Conservation (phyloP, 371 early-diverging fungal species). For the Mortierella sp. region DNA sequence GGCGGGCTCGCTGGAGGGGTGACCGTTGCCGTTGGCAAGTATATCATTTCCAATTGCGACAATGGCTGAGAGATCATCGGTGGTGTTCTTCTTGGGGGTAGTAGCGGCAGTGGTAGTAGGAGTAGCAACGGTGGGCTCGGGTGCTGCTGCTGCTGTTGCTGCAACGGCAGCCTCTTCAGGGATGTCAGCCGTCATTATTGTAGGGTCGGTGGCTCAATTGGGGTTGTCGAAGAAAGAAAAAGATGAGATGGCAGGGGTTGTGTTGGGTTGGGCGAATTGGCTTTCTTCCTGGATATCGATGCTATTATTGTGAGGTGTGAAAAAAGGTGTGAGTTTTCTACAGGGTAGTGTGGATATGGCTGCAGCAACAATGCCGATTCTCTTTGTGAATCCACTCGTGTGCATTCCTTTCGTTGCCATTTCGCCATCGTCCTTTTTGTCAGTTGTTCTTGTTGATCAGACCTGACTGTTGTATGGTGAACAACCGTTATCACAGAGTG, state of each 20-base stretch:
- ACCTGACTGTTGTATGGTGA: neutral
- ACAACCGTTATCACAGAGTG: neutral
- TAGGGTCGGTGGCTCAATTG: neutral
- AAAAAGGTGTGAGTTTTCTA: neutral
- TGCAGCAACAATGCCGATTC: neutral
- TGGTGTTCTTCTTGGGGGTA: conserved; percentile 6
- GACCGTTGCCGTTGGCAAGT: conserved; percentile 31
- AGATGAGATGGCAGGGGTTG: neutral
- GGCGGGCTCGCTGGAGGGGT: conserved; percentile 15
- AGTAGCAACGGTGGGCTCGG: neutral
- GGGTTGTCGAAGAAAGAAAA: neutral
- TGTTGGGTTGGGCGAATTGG: neutral
- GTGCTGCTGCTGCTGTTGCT: neutral
- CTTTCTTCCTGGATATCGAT: neutral
- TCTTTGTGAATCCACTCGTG: neutral
- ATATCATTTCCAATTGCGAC: conserved; percentile 55
- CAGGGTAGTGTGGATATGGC: neutral
- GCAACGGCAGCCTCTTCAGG: conserved; percentile 1
- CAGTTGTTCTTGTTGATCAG: neutral
- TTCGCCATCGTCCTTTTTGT: neutral
- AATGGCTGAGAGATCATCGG: conserved; percentile 33
- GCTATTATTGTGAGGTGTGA: neutral
- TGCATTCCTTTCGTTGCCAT: neutral
- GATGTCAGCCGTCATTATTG: conserved; percentile 7
- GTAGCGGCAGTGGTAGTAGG: neutral